phyloP scores from a whole-genome alignment of 495 filamentous ascomycete species.

The Coniosporium apollinis region DNA sequence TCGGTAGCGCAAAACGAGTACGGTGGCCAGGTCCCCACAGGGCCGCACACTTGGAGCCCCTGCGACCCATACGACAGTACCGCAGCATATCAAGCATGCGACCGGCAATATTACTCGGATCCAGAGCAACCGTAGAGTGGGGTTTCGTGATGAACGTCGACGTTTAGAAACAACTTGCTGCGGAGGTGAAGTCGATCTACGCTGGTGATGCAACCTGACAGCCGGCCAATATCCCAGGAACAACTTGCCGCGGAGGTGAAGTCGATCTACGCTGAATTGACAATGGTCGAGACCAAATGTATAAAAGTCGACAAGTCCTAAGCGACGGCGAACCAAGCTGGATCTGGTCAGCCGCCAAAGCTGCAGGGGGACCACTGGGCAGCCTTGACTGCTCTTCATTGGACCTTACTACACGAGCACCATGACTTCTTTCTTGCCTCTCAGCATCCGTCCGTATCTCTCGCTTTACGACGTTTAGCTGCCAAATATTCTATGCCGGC shows the following conservation, averaged over 20 bases:
- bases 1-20: no score
- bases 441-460: constrained; percentile 53
- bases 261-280: constrained; percentile 57
- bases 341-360: constrained; percentile 14
- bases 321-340: constrained; percentile 10
- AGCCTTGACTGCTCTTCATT: constrained; percentile 52
- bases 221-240: constrained; percentile 55
- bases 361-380: constrained; percentile 54
- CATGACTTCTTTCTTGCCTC: constrained; percentile 70
- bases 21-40: no score
- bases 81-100: no score
- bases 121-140: no score
- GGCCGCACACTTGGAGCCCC: no score
- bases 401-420: constrained; percentile 58
- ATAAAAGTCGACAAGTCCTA: constrained; percentile 47
- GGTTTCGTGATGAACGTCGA: no score
- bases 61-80: no score
- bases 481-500: constrained; percentile 66
- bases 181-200: constrained; percentile 59
- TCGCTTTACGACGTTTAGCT: constrained; percentile 39
- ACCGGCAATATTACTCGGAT: no score
- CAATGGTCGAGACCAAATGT: constrained; percentile 68
- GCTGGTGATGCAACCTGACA: constrained; percentile 38
- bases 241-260: constrained; percentile 53
- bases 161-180: constrained; percentile 55